Percentiles rank a stretch among this genome's conserved stretches.
These are phyloP conservation scores for Blastocystis sp. DNA, from an alignment of 352 stramenopile genomes.

Conservation along the genomic window DNA sequence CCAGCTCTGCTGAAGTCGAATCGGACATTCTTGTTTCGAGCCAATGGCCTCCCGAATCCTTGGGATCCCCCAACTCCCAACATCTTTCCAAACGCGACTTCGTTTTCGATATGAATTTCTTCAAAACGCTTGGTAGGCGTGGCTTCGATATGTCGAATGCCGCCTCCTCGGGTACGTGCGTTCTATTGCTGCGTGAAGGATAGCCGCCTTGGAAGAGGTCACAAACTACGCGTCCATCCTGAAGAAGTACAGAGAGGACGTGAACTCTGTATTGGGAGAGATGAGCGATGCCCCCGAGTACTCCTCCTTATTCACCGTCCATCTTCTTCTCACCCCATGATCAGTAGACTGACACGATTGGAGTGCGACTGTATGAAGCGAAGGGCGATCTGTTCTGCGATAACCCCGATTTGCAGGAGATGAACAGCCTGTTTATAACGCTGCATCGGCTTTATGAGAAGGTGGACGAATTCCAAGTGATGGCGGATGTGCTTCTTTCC, in stretches of 20 bases:
- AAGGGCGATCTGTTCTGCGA: neutral
- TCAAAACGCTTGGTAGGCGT: neutral
- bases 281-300: neutral
- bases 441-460: neutral
- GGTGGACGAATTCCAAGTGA: conserved; percentile 13
- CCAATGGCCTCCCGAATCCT: neutral
- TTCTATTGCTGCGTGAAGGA: neutral
- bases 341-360: neutral
- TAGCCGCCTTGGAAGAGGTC: conserved; percentile 25
- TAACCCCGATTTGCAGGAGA: conserved; percentile 6
- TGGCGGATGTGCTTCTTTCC: neutral
- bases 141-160: neutral
- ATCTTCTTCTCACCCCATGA: neutral
- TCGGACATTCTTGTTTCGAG: conserved; percentile 8
- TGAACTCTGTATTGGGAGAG: conserved; percentile 15
- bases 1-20: conserved; percentile 9
- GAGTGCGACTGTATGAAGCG: neutral
- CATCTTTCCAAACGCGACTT: neutral
- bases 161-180: neutral
- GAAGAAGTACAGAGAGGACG: conserved; percentile 18
- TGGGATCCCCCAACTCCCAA: neutral
- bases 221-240: conserved; percentile 23
- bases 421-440: neutral
- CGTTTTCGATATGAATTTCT: neutral
- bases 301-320: neutral